Evolutionary conservation across 108 stramenopile genomes (phyloP), one percentile per base, ranked within the genome.

Genomic region (Cyclostephanos tholiformis): DNA sequence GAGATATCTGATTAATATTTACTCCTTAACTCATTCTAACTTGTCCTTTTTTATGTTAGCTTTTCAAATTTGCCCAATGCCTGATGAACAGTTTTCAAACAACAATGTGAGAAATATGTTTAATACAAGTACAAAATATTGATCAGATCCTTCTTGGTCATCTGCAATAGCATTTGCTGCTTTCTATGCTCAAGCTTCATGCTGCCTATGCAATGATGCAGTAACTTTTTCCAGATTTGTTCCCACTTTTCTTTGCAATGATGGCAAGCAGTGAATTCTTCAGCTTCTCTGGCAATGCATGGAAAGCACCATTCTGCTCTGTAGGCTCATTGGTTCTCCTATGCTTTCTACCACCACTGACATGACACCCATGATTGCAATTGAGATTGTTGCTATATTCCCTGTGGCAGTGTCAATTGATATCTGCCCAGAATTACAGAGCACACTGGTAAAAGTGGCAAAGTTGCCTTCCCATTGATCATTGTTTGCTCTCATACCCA

Each of bases 321-420:
- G 17, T 27, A 16, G 16, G 10, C 6, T 35, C 22, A 22, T 4
- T 48, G 6, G 25, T 32, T 29, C 39, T 70, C 39, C 49, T 60
- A 14, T 30, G 17, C 58, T 59, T 59, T 32, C 58, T 6, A n/a
- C n/a, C n/a, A 9, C 58, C 29, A 32, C 29, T 59, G 6, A 67
- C 65, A 26, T 51, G 7, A 9, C 4, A 27, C 49, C 17, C 26
- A 27, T 67, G 65, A 25, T 51, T 38, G 2, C 67, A 27, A 55
- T 69, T 4, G 14, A 39, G 19, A 38, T 69, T 35, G 0, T 69
- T 23, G 41, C 56, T 69, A 22, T 56, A 69, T 38, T 69, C 22
- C 55, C 55, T 23, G 67, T 53, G n/a, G 67, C 53, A 56, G 32
- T 69, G 5, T 4, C 67, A 56, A 69, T 26, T 29, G 26, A 38